These are phyloP conservation scores for Fomitopsis schrenkii DNA, from an alignment of 1,284 basidiomycete species.

Conservation along the genomic window DNA sequence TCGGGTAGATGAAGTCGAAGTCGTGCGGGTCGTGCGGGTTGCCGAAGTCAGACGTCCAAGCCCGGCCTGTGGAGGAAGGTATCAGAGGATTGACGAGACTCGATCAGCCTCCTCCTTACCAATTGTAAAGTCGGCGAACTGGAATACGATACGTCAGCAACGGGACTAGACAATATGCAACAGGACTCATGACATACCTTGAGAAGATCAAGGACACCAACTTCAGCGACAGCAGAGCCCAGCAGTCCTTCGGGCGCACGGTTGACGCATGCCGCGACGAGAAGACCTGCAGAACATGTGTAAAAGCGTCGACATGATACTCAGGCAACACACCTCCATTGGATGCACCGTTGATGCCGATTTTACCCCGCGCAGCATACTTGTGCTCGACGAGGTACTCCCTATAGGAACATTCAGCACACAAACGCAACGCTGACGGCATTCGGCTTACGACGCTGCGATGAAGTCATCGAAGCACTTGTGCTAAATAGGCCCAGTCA, in stretches of 20 bases:
- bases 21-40: constrained; percentile 70
- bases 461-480: constrained; percentile 84
- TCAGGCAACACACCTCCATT: constrained; percentile 57
- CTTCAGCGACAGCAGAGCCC: constrained; percentile 77
- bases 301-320: background rate
- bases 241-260: constrained; percentile 76
- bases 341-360: constrained; percentile 75
- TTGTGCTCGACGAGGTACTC: constrained; percentile 71
- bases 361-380: constrained; percentile 67
- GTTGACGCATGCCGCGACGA: constrained; percentile 78
- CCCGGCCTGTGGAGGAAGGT: constrained; percentile 42
- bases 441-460: constrained; percentile 58
- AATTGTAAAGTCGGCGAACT: constrained; percentile 79
- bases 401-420: constrained; percentile 29
- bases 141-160: background rate
- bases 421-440: background rate
- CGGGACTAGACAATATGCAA: no score
- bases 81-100: background rate
- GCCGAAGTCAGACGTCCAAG: constrained; percentile 84
- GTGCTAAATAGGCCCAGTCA: constrained; percentile 34
- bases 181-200: constrained; percentile 41
- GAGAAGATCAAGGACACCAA: constrained; percentile 80
- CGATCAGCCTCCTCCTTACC: constrained; percentile 33
- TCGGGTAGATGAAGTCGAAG: constrained; percentile 79
- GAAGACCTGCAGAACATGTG: constrained; percentile 45